Conservation (phyloP, 371 early-diverging fungal species). For the Dichotomocladium elegans region DNA sequence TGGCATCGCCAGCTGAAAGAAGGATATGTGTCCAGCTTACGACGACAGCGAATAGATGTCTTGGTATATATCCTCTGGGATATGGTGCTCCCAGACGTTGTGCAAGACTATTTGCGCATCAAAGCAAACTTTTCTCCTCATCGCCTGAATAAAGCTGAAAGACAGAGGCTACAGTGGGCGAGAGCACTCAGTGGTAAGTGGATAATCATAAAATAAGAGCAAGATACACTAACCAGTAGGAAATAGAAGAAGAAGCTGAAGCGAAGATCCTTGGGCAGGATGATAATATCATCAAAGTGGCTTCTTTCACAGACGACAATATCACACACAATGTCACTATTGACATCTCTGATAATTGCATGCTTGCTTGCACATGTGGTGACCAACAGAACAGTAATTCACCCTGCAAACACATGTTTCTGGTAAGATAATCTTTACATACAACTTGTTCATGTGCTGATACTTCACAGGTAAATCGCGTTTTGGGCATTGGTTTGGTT, state of each 20-base stretch:
- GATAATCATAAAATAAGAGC: neutral
- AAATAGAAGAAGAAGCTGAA: neutral
- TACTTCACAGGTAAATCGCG: neutral
- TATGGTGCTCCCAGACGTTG: neutral
- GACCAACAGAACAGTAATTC: neutral
- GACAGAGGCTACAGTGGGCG: neutral
- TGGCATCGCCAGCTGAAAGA: neutral
- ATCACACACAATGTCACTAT: too few relatives aligned
- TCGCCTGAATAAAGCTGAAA: neutral
- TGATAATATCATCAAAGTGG: neutral
- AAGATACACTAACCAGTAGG: too few relatives aligned
- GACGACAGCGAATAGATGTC: neutral
- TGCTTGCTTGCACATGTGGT: too few relatives aligned
- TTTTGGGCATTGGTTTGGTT: neutral
- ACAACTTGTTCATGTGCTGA: neutral
- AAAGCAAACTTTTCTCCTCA: neutral
- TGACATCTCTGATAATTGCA: too few relatives aligned
- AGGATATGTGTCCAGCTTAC: neutral
- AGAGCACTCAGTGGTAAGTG: neutral
- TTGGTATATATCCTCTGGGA: constrained; percentile 1
- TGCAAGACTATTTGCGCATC: neutral
- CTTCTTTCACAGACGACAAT: neutral
- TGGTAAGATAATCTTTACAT: neutral
- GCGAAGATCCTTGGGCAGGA: neutral
- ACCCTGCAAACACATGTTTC: neutral